Evolutionary conservation across 805 yeast genomes (phyloP).

Genomic region (Starmerella bombicola): DNA sequence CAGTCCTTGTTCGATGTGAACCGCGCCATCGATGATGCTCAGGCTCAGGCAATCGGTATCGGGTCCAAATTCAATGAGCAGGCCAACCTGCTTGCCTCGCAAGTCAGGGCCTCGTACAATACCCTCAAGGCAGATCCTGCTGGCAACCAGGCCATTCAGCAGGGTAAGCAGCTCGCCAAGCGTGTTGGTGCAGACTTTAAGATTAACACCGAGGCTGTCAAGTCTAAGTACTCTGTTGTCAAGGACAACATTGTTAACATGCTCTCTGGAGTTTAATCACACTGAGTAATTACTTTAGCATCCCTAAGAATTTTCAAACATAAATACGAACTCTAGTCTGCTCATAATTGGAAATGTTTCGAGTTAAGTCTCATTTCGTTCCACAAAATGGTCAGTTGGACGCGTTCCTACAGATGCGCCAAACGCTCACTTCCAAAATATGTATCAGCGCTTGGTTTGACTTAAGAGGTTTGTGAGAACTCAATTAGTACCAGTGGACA

Average conservation of each 20-base stretch:
- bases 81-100: conserved; percentile 7
- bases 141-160: conserved; percentile 16
- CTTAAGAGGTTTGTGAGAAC: too few species aligned
- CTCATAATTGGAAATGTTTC: background rate
- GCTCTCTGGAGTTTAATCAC: too few species aligned
- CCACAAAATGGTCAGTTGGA: too few species aligned
- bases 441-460: too few species aligned
- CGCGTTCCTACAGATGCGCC: too few species aligned
- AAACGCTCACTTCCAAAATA: too few species aligned
- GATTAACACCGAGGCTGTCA: conserved; percentile 10
- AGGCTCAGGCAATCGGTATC: conserved; percentile 1
- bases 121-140: conserved; percentile 14
- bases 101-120: conserved; percentile 8
- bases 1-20: conserved; percentile 16
- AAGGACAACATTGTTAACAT: conserved; percentile 7
- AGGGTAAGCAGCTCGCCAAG: conserved; percentile 14
- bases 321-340: background rate
- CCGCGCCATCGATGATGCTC: conserved; percentile 14
- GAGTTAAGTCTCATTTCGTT: too few species aligned
- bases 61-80: conserved; percentile 5
- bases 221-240: conserved; percentile 4
- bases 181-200: conserved; percentile 18
- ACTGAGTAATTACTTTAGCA: too few species aligned
- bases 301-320: background rate
- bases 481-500: too few species aligned